phyloP scores from a whole-genome alignment of 257 asterid genomes.

The Solanum clarkiae region DNA sequence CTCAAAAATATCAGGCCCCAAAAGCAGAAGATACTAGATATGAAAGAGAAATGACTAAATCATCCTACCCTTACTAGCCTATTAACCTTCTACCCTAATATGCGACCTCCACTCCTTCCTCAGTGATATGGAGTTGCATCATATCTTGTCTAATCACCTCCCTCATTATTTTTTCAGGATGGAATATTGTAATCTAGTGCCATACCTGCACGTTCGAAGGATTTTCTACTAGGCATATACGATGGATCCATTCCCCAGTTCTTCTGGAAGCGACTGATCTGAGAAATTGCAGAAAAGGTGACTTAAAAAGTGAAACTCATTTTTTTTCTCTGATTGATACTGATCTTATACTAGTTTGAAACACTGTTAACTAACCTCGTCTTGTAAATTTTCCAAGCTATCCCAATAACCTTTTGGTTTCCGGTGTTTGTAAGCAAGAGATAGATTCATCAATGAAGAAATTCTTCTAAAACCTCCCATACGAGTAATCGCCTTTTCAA shows the following conservation, averaged over 20 bases:
- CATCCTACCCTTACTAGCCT: too few relatives aligned
- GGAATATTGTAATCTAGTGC: not conserved
- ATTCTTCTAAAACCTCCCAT: conserved; percentile 91
- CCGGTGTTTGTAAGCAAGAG: conserved; percentile 89
- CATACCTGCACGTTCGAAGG: conserved; percentile 89
- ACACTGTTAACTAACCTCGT: conserved; percentile 49
- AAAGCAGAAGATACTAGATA: too few relatives aligned
- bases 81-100: too few relatives aligned
- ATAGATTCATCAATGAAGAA: conserved; percentile 64
- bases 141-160: too few relatives aligned
- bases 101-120: too few relatives aligned
- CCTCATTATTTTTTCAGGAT: not conserved
- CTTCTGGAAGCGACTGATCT: conserved; percentile 80
- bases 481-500: conserved; percentile 82
- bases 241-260: conserved; percentile 95
- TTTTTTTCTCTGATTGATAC: not conserved
- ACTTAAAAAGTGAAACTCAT: not conserved
- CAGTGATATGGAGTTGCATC: too few relatives aligned
- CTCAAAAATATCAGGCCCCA: too few relatives aligned
- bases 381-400: conserved; percentile 73
- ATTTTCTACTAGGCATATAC: conserved; percentile 93
- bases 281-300: not conserved
- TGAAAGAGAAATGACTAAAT: too few relatives aligned
- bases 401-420: conserved; percentile 99
- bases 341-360: not conserved